Evolutionary conservation across 2,329 filamentous ascomycete species (phyloP).

Genomic region (Venturia oleaginea): DNA sequence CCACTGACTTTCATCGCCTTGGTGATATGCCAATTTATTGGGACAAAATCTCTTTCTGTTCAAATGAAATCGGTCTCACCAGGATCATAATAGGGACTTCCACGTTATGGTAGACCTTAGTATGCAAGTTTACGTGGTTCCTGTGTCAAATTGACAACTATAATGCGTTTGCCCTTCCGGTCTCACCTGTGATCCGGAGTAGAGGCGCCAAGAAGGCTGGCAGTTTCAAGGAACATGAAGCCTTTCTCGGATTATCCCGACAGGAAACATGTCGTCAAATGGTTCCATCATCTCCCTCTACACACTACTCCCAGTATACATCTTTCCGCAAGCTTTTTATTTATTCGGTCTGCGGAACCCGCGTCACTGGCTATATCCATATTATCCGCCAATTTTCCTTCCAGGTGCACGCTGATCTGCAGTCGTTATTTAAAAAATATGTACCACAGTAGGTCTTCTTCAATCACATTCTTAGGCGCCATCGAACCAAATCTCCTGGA

Average conservation of each 20-base stretch:
- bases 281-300: no score
- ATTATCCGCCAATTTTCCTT: background rate
- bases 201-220: background rate
- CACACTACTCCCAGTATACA: no score
- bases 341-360: background rate
- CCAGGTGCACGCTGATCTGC: background rate
- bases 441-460: no score
- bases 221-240: background rate
- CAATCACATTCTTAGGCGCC: no score
- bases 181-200: background rate
- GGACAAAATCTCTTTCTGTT: no score
- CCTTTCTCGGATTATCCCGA: background rate
- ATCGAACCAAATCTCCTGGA: background rate
- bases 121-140: background rate
- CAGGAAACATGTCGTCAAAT: background rate
- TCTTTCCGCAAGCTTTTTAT: background rate
- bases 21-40: no score
- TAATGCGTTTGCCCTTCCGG: background rate
- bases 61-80: no score
- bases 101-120: no score
- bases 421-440: background rate
- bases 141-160: background rate
- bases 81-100: no score
- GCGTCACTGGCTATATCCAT: background rate
- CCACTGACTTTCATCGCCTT: no score